Percentiles rank a stretch among this genome's conserved stretches.
Conservation (phyloP, 2,329 filamentous ascomycete species). For the Calonectria hongkongensis region DNA sequence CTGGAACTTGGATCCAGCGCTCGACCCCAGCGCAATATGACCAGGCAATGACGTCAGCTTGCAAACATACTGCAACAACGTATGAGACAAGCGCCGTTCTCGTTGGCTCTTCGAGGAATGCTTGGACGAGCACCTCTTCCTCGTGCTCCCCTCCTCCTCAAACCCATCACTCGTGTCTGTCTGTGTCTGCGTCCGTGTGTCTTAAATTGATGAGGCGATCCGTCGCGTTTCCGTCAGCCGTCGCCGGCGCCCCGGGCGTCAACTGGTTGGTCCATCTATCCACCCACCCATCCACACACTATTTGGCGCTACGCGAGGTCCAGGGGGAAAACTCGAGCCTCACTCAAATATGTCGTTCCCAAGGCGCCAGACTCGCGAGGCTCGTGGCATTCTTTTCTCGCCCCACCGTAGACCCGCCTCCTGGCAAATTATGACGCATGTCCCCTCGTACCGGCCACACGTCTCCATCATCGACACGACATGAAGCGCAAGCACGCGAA, state of each 20-base stretch:
- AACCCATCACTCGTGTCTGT: constrained; percentile 22
- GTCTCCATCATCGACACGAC: constrained; percentile 21
- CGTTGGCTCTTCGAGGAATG: constrained; percentile 33
- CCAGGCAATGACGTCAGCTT: constrained; percentile 52
- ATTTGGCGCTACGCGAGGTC: constrained; percentile 41
- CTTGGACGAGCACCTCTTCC: constrained; percentile 5
- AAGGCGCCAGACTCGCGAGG: constrained; percentile 34
- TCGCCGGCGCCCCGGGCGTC: constrained; percentile 28
- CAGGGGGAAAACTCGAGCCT: constrained; percentile 40
- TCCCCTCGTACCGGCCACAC: constrained; percentile 24
- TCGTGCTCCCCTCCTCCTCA: constrained; percentile 25
- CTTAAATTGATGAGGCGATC: constrained; percentile 15
- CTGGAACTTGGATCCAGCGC: constrained; percentile 41
- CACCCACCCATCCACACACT: constrained; percentile 22
- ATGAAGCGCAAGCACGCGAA: constrained; percentile 7
- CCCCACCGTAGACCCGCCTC: constrained; percentile 44
- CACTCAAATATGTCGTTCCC: constrained; percentile 26
- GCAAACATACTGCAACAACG: constrained; percentile 37
- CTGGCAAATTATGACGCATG: constrained; percentile 50
- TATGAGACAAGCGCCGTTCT: constrained; percentile 41
- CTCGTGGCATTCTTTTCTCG: constrained; percentile 39
- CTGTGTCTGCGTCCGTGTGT: constrained; percentile 18
- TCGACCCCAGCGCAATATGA: constrained; percentile 51
- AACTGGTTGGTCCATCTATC: constrained; percentile 27
- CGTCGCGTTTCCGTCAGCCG: constrained; percentile 24